These are phyloP conservation scores for Musa balbisiana DNA, from an alignment of 202 grass and related monocot species.

Conservation along the genomic window DNA sequence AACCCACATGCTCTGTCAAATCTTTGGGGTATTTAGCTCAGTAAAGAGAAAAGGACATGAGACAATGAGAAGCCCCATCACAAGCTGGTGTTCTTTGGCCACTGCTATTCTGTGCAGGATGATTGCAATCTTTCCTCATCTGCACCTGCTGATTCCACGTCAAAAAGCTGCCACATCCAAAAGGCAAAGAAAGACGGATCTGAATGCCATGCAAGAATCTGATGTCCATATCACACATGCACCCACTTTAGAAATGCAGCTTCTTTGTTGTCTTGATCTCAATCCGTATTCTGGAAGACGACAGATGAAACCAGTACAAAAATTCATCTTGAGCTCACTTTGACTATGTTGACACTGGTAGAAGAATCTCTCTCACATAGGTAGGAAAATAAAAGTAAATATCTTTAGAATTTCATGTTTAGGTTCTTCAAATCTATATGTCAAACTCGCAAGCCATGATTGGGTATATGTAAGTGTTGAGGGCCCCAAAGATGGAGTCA, in stretches of 20 bases:
- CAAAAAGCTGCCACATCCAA: not conserved
- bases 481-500: conserved; percentile 46
- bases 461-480: not conserved
- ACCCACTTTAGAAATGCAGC: not conserved
- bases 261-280: no score
- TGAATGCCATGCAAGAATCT: not conserved
- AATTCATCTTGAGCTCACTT: not conserved
- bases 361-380: not conserved
- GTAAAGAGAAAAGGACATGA: not conserved
- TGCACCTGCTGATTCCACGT: not conserved
- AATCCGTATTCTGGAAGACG: not conserved
- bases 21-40: not conserved
- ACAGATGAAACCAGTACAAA: not conserved
- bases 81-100: no score
- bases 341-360: no score
- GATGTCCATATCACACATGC: not conserved
- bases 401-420: not conserved
- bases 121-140: no score
- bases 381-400: not conserved
- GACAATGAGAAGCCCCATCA: no score
- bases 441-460: not conserved
- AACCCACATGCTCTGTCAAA: not conserved
- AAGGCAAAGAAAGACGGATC: not conserved
- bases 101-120: no score
- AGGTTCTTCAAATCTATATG: not conserved